These are phyloP conservation scores for Melanomma pulvis-pyrius DNA, from an alignment of 495 filamentous ascomycete species.

Conservation along the genomic window DNA sequence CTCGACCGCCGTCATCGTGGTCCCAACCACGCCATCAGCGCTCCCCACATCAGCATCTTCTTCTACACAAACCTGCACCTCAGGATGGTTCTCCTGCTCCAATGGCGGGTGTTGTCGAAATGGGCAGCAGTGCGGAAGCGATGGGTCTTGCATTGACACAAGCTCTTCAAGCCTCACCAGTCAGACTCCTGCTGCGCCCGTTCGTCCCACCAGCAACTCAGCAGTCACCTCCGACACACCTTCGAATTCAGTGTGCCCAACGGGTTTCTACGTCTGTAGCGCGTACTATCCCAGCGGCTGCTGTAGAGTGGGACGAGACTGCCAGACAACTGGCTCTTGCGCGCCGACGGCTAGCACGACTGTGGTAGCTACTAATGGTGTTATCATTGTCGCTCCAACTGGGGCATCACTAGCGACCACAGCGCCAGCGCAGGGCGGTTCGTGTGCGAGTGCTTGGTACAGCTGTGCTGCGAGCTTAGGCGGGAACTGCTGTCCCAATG, in stretches of 20 bases:
- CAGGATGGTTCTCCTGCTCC: constrained; percentile 58
- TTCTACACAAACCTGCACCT: constrained; percentile 52
- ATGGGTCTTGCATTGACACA: constrained; percentile 27
- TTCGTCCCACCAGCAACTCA: constrained; percentile 55
- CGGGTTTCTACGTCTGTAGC: constrained; percentile 74
- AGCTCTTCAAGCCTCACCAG: constrained; percentile 24
- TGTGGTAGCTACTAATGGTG: constrained; percentile 61
- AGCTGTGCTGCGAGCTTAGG: constrained; percentile 34
- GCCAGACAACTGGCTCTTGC: constrained; percentile 68
- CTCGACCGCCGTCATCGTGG: constrained; percentile 32
- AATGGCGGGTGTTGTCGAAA: constrained; percentile 49
- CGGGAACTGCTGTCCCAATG: constrained; percentile 34
- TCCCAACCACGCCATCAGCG: constrained; percentile 49
- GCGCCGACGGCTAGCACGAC: constrained; percentile 51
- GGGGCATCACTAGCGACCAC: constrained; percentile 41
- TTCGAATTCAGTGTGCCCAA: constrained; percentile 60
- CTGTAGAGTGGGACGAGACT: constrained; percentile 81
- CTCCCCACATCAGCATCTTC: constrained; percentile 37
- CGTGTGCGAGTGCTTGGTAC: constrained; percentile 34
- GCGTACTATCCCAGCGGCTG: constrained; percentile 71
- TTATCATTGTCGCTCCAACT: constrained; percentile 68
- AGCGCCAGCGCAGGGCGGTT: constrained; percentile 19
- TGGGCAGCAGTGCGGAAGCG: constrained; percentile 41
- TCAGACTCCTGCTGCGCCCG: constrained; percentile 48
- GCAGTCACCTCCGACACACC: constrained; percentile 30